Conservation (phyloP, 2,329 filamentous ascomycete species). For the Phyllachora maydis region DNA sequence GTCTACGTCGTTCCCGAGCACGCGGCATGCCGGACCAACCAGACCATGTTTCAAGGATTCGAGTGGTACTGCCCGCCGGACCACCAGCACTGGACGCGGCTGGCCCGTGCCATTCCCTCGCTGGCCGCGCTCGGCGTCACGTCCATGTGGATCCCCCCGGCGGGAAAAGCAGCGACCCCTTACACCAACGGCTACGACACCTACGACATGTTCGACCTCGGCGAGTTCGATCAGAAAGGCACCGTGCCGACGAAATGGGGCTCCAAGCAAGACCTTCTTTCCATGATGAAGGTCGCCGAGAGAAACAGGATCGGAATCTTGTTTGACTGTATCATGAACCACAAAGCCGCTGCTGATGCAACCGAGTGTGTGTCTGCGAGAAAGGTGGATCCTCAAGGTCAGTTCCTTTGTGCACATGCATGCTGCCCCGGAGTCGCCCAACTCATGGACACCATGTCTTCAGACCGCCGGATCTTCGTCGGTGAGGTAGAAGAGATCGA, state of each 20-base stretch:
- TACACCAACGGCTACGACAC: slow-evolving; percentile 47
- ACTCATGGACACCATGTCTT: no score
- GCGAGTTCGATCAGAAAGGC: slow-evolving; percentile 55
- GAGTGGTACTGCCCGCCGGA: slow-evolving; percentile 52
- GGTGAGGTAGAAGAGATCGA: slow-evolving; percentile 39
- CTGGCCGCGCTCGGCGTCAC: slow-evolving; percentile 40
- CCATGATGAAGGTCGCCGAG: slow-evolving; percentile 26
- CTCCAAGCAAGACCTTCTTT: slow-evolving; percentile 34
- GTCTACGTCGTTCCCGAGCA: slow-evolving; percentile 2
- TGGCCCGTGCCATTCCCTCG: slow-evolving; percentile 25
- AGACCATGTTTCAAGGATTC: slow-evolving; percentile 44
- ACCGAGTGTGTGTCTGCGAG: slow-evolving; percentile 2
- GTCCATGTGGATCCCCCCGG: slow-evolving; percentile 48
- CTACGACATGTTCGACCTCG: slow-evolving; percentile 50
- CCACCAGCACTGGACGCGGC: slow-evolving; percentile 37
- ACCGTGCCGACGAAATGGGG: slow-evolving; percentile 47
- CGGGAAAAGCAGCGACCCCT: slow-evolving; percentile 42
- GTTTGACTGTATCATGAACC: slow-evolving; percentile 54
- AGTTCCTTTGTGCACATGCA: no score
- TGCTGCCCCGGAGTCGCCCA: no score
- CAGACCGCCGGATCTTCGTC: slow-evolving; percentile 33
- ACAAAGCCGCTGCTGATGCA: slow-evolving; percentile 50
- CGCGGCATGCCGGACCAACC: slow-evolving; percentile 12
- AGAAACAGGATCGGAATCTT: slow-evolving; percentile 33
- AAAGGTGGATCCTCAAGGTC: slow-evolving; percentile 3